Conservation (phyloP, 352 stramenopile genomes). For the Plasmopara viticola region DNA sequence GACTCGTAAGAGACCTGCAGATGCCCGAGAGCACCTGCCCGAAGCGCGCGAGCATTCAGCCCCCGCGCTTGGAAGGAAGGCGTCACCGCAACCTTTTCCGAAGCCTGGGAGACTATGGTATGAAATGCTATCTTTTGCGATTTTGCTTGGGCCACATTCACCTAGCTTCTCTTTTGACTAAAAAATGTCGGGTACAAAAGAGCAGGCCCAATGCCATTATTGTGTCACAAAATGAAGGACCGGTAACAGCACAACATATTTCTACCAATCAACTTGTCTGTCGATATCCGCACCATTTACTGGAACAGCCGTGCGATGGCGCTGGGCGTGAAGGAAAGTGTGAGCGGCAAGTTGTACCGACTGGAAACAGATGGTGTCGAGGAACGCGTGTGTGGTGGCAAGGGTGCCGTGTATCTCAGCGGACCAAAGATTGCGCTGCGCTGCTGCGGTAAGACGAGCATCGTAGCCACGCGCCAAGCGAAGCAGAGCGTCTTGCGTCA, state of each 20-base stretch:
- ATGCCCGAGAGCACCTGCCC: too few relatives aligned
- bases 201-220: too few relatives aligned
- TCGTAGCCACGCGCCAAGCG: constrained; percentile 62
- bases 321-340: constrained; percentile 66
- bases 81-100: too few relatives aligned
- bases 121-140: too few relatives aligned
- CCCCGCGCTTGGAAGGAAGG: too few relatives aligned
- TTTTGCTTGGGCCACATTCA: too few relatives aligned
- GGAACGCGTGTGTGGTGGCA: constrained; percentile 56
- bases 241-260: not conserved
- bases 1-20: too few relatives aligned
- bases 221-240: too few relatives aligned
- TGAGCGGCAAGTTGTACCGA: constrained; percentile 50
- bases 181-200: too few relatives aligned
- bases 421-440: constrained; percentile 61
- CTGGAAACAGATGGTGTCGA: constrained; percentile 46
- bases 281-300: not conserved
- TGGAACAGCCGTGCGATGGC: constrained; percentile 15
- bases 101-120: too few relatives aligned
- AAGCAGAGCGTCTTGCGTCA: constrained; percentile 73
- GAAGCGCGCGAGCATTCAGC: too few relatives aligned
- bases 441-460: constrained; percentile 68
- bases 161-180: too few relatives aligned
- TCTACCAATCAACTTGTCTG: not conserved
- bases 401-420: constrained; percentile 62